These are phyloP conservation scores for Pezicula radicicola DNA, from an alignment of 2,329 filamentous ascomycete species.

Conservation along the genomic window DNA sequence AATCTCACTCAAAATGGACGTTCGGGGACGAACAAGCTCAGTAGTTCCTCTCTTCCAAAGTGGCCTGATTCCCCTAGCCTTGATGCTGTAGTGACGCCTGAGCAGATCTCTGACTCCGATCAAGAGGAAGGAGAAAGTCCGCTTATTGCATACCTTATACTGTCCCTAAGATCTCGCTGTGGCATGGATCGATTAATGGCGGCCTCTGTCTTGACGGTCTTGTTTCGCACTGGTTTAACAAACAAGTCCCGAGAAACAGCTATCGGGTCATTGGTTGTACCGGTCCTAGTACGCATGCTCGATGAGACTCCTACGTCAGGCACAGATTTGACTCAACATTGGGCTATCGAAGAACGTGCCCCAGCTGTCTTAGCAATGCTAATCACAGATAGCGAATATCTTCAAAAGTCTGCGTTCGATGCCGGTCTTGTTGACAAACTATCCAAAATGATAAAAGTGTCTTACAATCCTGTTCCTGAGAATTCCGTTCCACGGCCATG, in stretches of 20 bases:
- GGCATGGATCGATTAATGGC: conserved; percentile 65
- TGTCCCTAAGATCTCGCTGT: conserved; percentile 53
- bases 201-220: conserved; percentile 62
- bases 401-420: conserved; percentile 82
- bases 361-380: conserved; percentile 76
- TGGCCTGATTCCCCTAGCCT: conserved; percentile 15
- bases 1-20: conserved; percentile 24
- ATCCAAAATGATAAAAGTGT: conserved; percentile 61
- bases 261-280: conserved; percentile 66
- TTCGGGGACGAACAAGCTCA: conserved; percentile 14
- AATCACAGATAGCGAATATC: conserved; percentile 70
- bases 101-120: conserved; percentile 30
- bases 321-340: conserved; percentile 34
- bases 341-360: conserved; percentile 63
- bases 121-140: conserved; percentile 65
- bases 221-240: conserved; percentile 67
- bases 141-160: conserved; percentile 71
- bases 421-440: conserved; percentile 59
- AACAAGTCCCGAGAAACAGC: conserved; percentile 61
- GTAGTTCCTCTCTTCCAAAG: conserved; percentile 10
- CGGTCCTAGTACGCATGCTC: conserved; percentile 65
- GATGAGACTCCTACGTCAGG: conserved; percentile 42
- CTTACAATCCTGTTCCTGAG: conserved; percentile 57
- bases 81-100: conserved; percentile 10
- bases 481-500: conserved; percentile 48